These are phyloP conservation scores for Thermoascus crustaceus DNA, from an alignment of 2,329 filamentous ascomycete species.

Conservation along the genomic window DNA sequence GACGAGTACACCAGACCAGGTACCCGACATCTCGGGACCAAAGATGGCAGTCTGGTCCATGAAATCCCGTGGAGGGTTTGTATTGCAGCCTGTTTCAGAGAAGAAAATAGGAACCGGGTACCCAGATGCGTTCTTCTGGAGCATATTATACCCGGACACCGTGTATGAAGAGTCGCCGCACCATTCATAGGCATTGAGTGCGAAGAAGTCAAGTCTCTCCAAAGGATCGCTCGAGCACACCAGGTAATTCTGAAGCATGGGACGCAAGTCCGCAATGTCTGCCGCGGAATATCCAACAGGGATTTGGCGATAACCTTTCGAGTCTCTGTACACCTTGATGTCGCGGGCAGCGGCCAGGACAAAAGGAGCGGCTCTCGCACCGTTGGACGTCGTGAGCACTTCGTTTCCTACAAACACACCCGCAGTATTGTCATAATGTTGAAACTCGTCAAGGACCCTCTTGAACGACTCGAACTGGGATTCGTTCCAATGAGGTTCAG, in stretches of 20 bases:
- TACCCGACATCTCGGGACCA: slow-evolving; percentile 60
- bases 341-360: slow-evolving; percentile 76
- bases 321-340: slow-evolving; percentile 70
- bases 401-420: slow-evolving; percentile 88
- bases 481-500: slow-evolving; percentile 60
- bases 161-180: slow-evolving; percentile 52
- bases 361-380: slow-evolving; percentile 64
- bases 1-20: slow-evolving; percentile 69
- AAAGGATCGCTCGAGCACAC: slow-evolving; percentile 62
- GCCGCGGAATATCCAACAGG: slow-evolving; percentile 83
- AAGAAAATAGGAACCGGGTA: slow-evolving; percentile 85
- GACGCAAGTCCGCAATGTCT: slow-evolving; percentile 64
- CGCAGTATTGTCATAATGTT: slow-evolving; percentile 68
- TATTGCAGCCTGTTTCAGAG: slow-evolving; percentile 79
- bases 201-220: slow-evolving; percentile 74
- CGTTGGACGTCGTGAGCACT: slow-evolving; percentile 49
- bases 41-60: slow-evolving; percentile 69
- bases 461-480: slow-evolving; percentile 61
- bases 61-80: slow-evolving; percentile 35
- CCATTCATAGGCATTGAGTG: slow-evolving; percentile 80
- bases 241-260: slow-evolving; percentile 64
- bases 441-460: slow-evolving; percentile 68
- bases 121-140: slow-evolving; percentile 58
- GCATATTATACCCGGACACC: slow-evolving; percentile 59
- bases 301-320: slow-evolving; percentile 69